phyloP scores from a whole-genome alignment of 2,329 filamentous ascomycete genomes.

The Hypomyces perniciosus region DNA sequence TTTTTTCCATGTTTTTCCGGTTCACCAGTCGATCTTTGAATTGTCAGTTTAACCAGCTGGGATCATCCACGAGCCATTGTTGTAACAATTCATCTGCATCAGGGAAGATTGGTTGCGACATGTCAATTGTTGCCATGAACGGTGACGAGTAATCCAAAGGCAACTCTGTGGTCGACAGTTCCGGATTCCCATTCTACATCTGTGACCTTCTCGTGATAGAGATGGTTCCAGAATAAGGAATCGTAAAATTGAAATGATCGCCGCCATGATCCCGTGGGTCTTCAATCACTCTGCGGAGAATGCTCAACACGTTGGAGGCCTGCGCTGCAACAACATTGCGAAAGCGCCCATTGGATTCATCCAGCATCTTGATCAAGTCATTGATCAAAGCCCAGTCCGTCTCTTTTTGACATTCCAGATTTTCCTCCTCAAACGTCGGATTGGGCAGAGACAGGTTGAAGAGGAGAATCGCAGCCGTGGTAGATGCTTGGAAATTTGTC shows the following conservation, averaged over 20 bases:
- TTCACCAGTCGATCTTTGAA: background rate
- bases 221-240: background rate
- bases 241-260: background rate
- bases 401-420: background rate
- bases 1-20: too few species aligned
- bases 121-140: background rate
- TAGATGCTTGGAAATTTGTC: slow-evolving; percentile 10
- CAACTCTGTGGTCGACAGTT: background rate
- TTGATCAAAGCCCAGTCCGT: slow-evolving; percentile 3
- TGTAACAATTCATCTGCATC: background rate
- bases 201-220: background rate
- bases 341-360: slow-evolving; percentile 2
- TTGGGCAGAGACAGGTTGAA: slow-evolving; percentile 5
- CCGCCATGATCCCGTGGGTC: background rate
- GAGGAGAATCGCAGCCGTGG: slow-evolving; percentile 7
- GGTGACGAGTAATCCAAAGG: background rate
- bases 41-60: background rate
- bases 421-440: background rate
- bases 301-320: slow-evolving; percentile 2
- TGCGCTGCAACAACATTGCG: slow-evolving; percentile 5
- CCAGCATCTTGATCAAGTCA: background rate
- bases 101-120: background rate
- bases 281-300: background rate
- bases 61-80: background rate
- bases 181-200: background rate